These are phyloP conservation scores for Ulmus americana DNA, from an alignment of 331 rosid genomes.

Conservation along the genomic window DNA sequence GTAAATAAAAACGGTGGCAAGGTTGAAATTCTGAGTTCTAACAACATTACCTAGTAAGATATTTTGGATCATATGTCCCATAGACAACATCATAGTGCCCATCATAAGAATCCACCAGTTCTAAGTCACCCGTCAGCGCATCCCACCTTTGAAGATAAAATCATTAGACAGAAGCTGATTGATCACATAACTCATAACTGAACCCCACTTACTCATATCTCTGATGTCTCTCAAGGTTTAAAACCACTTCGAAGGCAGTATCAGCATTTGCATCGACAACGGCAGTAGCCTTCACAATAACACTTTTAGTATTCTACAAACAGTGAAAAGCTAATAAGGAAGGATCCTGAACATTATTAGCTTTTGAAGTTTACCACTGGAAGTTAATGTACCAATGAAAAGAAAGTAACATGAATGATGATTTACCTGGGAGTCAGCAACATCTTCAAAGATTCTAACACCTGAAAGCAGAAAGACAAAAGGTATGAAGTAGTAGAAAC, in stretches of 20 bases:
- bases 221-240: conserved; percentile 54
- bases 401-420: neutral
- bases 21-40: neutral
- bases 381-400: neutral
- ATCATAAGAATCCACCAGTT: conserved; percentile 66
- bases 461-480: conserved; percentile 54
- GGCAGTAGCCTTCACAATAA: conserved; percentile 80
- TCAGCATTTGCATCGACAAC: conserved; percentile 88
- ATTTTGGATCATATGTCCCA: conserved; percentile 81
- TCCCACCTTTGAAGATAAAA: conserved; percentile 70
- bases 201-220: conserved; percentile 72
- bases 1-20: neutral
- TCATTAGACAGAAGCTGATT: conserved; percentile 20
- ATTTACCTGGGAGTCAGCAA: conserved; percentile 64
- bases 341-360: neutral
- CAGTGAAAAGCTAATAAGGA: conserved; percentile 22
- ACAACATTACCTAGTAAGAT: conserved; percentile 66
- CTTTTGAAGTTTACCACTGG: neutral
- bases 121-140: conserved; percentile 81
- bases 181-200: conserved; percentile 1
- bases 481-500: conserved; percentile 21
- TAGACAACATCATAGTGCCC: conserved; percentile 88
- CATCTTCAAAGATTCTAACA: conserved; percentile 86
- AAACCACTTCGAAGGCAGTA: conserved; percentile 72
- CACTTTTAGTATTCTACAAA: conserved; percentile 69